Evolutionary conservation across 306 rosid species (phyloP).

Genomic region (Senna siamea): DNA sequence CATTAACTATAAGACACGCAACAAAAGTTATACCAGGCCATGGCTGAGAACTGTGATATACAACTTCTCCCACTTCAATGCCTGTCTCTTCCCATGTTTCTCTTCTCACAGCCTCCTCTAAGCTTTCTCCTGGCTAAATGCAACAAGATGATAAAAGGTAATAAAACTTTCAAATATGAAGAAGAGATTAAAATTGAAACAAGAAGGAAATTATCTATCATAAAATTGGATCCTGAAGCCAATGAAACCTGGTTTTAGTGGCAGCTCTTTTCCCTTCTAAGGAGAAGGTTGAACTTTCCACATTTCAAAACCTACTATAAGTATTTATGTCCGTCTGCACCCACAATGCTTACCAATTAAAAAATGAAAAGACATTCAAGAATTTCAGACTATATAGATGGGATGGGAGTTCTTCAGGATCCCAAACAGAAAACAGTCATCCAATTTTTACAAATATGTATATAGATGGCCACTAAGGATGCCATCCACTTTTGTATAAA

Average conservation of each 20-base stretch:
- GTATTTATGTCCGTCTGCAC: slow-evolving; percentile 22
- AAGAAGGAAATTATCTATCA: slow-evolving; percentile 14
- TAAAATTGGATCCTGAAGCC: slow-evolving; percentile 26
- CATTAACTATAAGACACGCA: background rate
- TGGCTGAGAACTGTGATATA: slow-evolving; percentile 94
- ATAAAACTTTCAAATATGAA: slow-evolving; percentile 12
- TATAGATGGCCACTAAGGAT: background rate
- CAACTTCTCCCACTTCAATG: slow-evolving; percentile 90
- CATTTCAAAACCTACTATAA: slow-evolving; percentile 16
- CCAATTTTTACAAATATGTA: background rate
- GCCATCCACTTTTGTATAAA: background rate
- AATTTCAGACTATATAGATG: slow-evolving; percentile 10
- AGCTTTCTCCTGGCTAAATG: slow-evolving; percentile 90
- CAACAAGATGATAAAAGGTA: slow-evolving; percentile 29
- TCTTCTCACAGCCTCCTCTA: slow-evolving; percentile 96
- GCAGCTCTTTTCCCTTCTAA: slow-evolving; percentile 25
- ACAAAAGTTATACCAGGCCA: slow-evolving; percentile 79
- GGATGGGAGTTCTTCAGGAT: background rate
- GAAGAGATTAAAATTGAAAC: slow-evolving; percentile 3
- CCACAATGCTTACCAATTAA: slow-evolving; percentile 10
- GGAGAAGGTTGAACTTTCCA: slow-evolving; percentile 17
- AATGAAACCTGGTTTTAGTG: slow-evolving; percentile 23
- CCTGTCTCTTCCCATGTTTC: slow-evolving; percentile 98
- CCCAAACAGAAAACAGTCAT: slow-evolving; percentile 13
- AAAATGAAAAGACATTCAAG: slow-evolving; percentile 23